Evolutionary conservation across 495 filamentous ascomycete genomes (phyloP).

Genomic region (Xylaria cubensis): DNA sequence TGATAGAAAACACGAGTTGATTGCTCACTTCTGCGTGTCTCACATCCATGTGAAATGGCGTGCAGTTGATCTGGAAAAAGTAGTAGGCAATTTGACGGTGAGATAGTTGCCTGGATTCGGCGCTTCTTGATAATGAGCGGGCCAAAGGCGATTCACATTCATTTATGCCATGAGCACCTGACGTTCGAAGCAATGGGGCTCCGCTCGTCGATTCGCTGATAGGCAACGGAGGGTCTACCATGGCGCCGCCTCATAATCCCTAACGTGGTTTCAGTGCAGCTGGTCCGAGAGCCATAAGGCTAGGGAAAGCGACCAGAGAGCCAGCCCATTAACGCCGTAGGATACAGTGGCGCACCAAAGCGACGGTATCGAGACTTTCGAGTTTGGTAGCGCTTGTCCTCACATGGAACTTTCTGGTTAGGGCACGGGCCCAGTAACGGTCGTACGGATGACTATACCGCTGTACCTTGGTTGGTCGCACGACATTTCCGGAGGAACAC

Average conservation of each 20-base stretch:
- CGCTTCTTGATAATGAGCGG: neutral
- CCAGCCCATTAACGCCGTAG: conserved; percentile 6
- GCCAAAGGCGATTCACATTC: neutral
- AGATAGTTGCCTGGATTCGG: conserved; percentile 7
- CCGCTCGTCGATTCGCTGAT: neutral
- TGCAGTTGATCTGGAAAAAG: neutral
- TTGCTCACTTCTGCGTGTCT: conserved; percentile 18
- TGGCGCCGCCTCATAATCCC: neutral
- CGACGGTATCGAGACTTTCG: neutral
- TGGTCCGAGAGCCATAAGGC: conserved; percentile 12
- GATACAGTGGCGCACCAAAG: neutral
- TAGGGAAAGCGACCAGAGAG: neutral
- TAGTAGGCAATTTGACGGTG: neutral
- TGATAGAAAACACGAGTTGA: neutral
- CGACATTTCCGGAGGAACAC: conserved; percentile 12
- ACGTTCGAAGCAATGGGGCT: neutral
- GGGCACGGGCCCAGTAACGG: conserved; percentile 5
- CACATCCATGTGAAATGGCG: conserved; percentile 19
- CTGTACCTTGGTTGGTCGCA: neutral
- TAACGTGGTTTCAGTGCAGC: neutral
- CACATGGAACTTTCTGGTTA: neutral
- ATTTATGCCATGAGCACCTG: neutral
- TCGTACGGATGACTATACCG: neutral
- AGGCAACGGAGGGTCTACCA: neutral
- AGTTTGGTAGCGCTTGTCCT: neutral